phyloP scores from a whole-genome alignment of 2,329 filamentous ascomycete genomes.

The Graphilbum fragrans region DNA sequence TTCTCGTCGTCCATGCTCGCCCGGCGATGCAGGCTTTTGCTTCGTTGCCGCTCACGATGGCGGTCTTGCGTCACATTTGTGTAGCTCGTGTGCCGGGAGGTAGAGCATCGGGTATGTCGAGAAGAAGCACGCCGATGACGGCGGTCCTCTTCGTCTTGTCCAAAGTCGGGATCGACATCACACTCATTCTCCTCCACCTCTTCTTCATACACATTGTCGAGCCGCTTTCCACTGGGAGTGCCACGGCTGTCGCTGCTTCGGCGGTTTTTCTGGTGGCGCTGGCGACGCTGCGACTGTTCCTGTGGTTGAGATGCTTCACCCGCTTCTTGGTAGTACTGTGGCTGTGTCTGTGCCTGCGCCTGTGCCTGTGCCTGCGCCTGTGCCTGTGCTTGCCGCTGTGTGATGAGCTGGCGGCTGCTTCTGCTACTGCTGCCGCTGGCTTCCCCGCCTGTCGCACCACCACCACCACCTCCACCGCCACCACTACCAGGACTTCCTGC shows the following conservation, averaged over 20 bases:
- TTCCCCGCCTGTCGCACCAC: too few species aligned
- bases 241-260: conserved; percentile 5
- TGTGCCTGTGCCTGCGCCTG: too few species aligned
- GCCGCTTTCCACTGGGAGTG: conserved; percentile 4
- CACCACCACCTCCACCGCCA: too few species aligned
- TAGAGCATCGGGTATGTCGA: conserved; percentile 12
- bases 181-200: conserved; percentile 5
- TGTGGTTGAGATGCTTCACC: not conserved
- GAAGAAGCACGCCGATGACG: conserved; percentile 6
- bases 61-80: conserved; percentile 9
- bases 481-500: too few species aligned
- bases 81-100: conserved; percentile 13
- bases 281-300: not conserved
- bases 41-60: conserved; percentile 2
- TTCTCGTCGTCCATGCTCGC: conserved; percentile 6
- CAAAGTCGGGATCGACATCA: conserved; percentile 3
- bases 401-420: not conserved
- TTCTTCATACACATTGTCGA: conserved; percentile 8
- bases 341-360: too few species aligned
- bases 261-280: conserved; percentile 1
- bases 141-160: conserved; percentile 3
- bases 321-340: conserved; percentile 1
- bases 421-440: not conserved
- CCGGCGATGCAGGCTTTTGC: conserved; percentile 4
- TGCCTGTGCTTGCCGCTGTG: not conserved